Percentiles rank a stretch among this genome's conserved stretches.
These are phyloP conservation scores for Scutellaria baicalensis DNA, from an alignment of 257 asterid genomes.

Conservation along the genomic window DNA sequence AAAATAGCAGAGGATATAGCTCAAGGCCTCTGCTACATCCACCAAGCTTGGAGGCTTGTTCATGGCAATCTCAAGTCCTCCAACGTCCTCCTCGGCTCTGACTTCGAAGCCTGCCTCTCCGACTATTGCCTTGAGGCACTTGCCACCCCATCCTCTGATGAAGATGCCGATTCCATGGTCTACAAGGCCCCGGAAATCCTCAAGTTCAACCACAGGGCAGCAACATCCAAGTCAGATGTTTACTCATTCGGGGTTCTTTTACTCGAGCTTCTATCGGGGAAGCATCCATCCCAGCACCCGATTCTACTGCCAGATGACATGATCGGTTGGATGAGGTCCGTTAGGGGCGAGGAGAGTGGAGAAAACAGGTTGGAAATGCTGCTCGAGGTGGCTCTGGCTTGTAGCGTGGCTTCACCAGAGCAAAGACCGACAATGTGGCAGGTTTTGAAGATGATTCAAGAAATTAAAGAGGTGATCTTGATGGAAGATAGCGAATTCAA, in stretches of 20 bases:
- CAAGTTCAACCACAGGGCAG: slow-evolving; percentile 26
- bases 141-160: slow-evolving; percentile 18
- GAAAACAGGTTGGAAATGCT: slow-evolving; percentile 60
- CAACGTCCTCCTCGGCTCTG: slow-evolving; percentile 67
- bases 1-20: slow-evolving; percentile 75
- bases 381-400: slow-evolving; percentile 73
- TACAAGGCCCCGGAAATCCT: slow-evolving; percentile 61
- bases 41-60: slow-evolving; percentile 93
- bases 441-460: slow-evolving; percentile 89
- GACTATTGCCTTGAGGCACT: slow-evolving; percentile 61
- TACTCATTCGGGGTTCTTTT: slow-evolving; percentile 75
- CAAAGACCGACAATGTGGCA: slow-evolving; percentile 97
- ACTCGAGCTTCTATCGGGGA: slow-evolving; percentile 77
- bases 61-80: slow-evolving; percentile 90
- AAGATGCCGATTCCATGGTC: slow-evolving; percentile 39
- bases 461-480: slow-evolving; percentile 59
- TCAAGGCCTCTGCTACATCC: slow-evolving; percentile 84
- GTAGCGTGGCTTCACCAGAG: slow-evolving; percentile 52
- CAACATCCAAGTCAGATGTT: slow-evolving; percentile 64
- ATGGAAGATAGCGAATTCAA: slow-evolving; percentile 54
- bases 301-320: slow-evolving; percentile 33
- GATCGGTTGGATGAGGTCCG: slow-evolving; percentile 62
- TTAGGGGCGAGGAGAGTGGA: slow-evolving; percentile 50
- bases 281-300: slow-evolving; percentile 57
- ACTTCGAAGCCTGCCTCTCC: slow-evolving; percentile 72